phyloP scores from a whole-genome alignment of 495 filamentous ascomycete species.

The Penicillium dipodomyicola region DNA sequence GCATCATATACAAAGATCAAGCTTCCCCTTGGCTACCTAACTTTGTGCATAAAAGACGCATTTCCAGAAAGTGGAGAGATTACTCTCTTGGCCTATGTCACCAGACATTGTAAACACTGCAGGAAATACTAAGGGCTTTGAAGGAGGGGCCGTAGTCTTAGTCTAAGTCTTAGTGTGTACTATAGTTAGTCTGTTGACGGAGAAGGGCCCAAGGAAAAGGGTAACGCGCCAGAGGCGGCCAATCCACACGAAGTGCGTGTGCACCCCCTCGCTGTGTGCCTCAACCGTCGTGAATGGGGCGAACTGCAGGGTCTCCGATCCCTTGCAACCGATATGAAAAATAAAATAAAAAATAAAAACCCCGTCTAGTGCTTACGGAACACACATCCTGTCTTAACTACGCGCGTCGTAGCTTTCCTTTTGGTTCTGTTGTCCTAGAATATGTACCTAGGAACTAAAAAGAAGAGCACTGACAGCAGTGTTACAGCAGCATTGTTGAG shows the following conservation, averaged over 20 bases:
- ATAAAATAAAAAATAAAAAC: background rate
- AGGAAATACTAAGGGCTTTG: background rate
- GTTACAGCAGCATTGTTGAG: background rate
- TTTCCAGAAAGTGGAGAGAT: constrained; percentile 26
- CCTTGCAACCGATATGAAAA: constrained; percentile 16
- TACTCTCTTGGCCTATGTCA: constrained; percentile 27
- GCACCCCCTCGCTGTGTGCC: constrained; percentile 8
- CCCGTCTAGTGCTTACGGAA: too few species aligned
- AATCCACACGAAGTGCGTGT: constrained; percentile 6
- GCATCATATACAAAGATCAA: constrained; percentile 15
- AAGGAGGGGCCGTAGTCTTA: constrained; percentile 4
- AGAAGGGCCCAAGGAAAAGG: background rate
- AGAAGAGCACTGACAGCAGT: background rate
- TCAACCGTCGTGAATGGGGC: constrained; percentile 12
- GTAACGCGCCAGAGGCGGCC: constrained; percentile 17
- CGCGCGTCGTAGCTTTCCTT: background rate
- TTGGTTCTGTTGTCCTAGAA: background rate
- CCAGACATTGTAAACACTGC: constrained; percentile 4
- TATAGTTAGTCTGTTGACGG: constrained; percentile 6
- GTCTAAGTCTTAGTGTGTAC: constrained; percentile 2
- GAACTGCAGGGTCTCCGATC: constrained; percentile 22
- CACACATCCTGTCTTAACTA: background rate
- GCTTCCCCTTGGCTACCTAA: constrained; percentile 17
- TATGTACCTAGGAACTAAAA: too few species aligned
- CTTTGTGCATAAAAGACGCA: constrained; percentile 7